Evolutionary conservation across 257 asterid species (phyloP).

Genomic region (Solanum chilense): DNA sequence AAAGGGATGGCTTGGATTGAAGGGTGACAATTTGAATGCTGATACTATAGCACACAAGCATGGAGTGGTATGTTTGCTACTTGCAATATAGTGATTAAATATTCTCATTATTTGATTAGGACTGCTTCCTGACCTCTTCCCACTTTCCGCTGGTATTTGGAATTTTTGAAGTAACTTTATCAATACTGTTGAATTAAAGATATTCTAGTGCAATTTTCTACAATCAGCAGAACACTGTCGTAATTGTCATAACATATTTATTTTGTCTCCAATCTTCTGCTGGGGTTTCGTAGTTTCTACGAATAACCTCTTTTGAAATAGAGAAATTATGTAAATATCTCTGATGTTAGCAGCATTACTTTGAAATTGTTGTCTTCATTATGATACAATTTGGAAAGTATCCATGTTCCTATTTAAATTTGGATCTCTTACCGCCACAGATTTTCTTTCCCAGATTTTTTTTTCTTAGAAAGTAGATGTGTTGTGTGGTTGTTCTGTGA

Average conservation of each 20-base stretch:
- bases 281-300: neutral
- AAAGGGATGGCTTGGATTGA: conserved; percentile 83
- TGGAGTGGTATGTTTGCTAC: conserved; percentile 61
- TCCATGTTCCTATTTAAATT: neutral
- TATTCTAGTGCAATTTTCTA: neutral
- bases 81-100: neutral
- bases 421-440: neutral
- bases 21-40: conserved; percentile 45
- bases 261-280: neutral
- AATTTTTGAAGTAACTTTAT: neutral
- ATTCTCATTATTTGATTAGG: neutral
- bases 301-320: neutral
- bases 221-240: neutral
- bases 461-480: neutral
- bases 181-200: neutral
- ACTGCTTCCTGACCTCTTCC: neutral
- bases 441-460: neutral
- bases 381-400: neutral
- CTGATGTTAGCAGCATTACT: neutral
- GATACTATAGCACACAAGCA: conserved; percentile 89
- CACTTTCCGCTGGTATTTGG: neutral
- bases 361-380: neutral
- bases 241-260: neutral
- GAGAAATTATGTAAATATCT: neutral
- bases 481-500: neutral